phyloP scores from a whole-genome alignment of 306 rosid genomes.

The Quillaja saponaria region DNA sequence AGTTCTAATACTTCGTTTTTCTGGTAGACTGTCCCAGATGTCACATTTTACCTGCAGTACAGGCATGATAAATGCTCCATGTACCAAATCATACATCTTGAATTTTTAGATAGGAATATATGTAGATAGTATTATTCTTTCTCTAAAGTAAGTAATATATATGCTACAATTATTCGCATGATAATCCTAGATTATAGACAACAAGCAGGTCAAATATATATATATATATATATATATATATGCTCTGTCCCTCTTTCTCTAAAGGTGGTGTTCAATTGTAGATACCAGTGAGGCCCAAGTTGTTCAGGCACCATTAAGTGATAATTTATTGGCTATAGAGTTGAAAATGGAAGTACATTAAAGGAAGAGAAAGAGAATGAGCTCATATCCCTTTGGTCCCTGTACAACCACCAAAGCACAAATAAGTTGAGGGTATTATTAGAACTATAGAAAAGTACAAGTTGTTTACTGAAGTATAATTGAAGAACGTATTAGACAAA shows the following conservation, averaged over 20 bases:
- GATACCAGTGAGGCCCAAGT: not conserved
- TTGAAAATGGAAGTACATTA: slow-evolving; percentile 27
- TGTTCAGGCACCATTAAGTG: slow-evolving; percentile 7
- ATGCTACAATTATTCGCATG: not conserved
- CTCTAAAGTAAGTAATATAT: not conserved
- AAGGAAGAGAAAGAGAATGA: slow-evolving; percentile 36
- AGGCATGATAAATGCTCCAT: too few relatives aligned
- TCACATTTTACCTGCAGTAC: too few relatives aligned
- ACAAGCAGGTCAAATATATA: slow-evolving; percentile 32
- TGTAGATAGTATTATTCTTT: not conserved
- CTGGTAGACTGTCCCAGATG: not conserved
- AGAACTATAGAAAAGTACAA: not conserved
- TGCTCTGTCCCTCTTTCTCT: not conserved
- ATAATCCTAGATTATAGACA: not conserved
- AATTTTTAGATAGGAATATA: not conserved
- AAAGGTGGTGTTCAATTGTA: not conserved
- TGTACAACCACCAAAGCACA: slow-evolving; percentile 18
- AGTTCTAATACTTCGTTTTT: not conserved
- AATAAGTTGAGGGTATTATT: not conserved
- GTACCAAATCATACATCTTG: not conserved
- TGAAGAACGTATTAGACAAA: not conserved
- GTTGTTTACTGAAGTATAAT: not conserved
- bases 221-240: not conserved
- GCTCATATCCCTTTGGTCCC: slow-evolving; percentile 13
- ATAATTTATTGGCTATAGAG: slow-evolving; percentile 12